phyloP scores from a whole-genome alignment of 2,329 filamentous ascomycete genomes.

The Grosmannia huntii region DNA sequence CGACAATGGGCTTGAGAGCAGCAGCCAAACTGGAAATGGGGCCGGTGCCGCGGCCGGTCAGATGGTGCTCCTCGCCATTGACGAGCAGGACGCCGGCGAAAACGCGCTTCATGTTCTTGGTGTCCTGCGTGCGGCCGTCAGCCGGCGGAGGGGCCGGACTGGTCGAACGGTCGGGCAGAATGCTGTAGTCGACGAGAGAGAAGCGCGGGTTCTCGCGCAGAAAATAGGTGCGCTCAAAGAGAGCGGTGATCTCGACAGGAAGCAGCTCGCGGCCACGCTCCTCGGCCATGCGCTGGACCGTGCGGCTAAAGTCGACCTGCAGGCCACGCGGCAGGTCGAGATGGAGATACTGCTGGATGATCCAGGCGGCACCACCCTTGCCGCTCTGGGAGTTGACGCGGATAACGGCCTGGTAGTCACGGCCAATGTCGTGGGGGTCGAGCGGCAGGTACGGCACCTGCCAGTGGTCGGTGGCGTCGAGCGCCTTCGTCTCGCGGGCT shows the following conservation, averaged over 20 bases:
- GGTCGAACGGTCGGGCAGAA: slow-evolving; percentile 66
- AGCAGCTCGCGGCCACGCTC: slow-evolving; percentile 71
- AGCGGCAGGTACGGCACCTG: slow-evolving; percentile 83
- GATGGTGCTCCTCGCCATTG: slow-evolving; percentile 64
- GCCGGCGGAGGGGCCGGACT: slow-evolving; percentile 56
- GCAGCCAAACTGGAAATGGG: slow-evolving; percentile 81
- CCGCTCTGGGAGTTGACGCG: slow-evolving; percentile 94
- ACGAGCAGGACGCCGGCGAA: slow-evolving; percentile 79
- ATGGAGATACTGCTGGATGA: slow-evolving; percentile 77
- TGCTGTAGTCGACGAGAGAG: slow-evolving; percentile 80
- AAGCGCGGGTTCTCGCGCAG: slow-evolving; percentile 76
- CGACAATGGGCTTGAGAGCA: slow-evolving; percentile 57
- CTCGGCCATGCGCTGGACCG: slow-evolving; percentile 76
- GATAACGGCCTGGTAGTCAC: slow-evolving; percentile 96
- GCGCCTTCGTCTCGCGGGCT: slow-evolving; percentile 47
- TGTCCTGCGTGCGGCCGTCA: slow-evolving; percentile 61
- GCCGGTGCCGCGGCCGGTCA: slow-evolving; percentile 75
- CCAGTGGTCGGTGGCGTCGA: slow-evolving; percentile 57
- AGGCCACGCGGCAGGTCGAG: slow-evolving; percentile 87
- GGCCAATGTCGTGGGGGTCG: slow-evolving; percentile 84
- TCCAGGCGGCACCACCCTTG: slow-evolving; percentile 90
- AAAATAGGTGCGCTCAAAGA: slow-evolving; percentile 87
- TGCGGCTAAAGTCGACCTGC: slow-evolving; percentile 78
- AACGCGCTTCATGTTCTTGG: slow-evolving; percentile 62
- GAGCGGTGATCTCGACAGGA: slow-evolving; percentile 65